phyloP scores from a whole-genome alignment of 2,329 filamentous ascomycete genomes.

The Diplocarpon rosae region DNA sequence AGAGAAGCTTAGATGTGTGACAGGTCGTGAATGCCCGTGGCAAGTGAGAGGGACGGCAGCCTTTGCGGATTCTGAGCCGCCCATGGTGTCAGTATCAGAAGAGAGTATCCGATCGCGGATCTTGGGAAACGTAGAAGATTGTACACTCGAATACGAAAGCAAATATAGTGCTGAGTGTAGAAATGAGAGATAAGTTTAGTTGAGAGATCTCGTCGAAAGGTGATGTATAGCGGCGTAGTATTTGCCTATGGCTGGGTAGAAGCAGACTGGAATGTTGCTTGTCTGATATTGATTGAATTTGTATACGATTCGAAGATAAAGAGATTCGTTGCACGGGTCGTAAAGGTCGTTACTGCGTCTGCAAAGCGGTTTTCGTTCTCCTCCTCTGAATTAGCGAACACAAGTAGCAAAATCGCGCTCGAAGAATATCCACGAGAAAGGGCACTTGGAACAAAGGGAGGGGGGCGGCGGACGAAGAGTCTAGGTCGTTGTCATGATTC shows the following conservation, averaged over 20 bases:
- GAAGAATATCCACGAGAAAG: conserved; percentile 15
- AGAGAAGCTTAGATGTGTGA: conserved; percentile 64
- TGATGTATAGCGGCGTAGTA: too few species aligned
- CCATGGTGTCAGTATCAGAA: conserved; percentile 16
- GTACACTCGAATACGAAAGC: not conserved
- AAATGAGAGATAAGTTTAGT: too few species aligned
- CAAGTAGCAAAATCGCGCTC: conserved; percentile 11
- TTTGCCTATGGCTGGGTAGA: too few species aligned
- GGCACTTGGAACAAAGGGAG: conserved; percentile 10
- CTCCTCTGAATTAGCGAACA: conserved; percentile 6
- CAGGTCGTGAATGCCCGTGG: conserved; percentile 64
- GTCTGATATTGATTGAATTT: not conserved
- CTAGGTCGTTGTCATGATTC: not conserved
- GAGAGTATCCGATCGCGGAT: not conserved
- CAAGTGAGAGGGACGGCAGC: conserved; percentile 56
- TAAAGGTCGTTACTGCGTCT: conserved; percentile 23
- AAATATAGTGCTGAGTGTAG: too few species aligned
- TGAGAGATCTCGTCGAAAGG: too few species aligned
- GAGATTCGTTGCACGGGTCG: conserved; percentile 27
- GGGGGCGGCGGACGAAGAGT: not conserved
- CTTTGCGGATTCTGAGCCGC: conserved; percentile 21
- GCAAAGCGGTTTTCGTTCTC: conserved; percentile 2
- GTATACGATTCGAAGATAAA: conserved; percentile 10
- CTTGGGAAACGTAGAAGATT: not conserved
- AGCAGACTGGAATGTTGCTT: too few species aligned